Evolutionary conservation across 768 basidiomycete genomes (phyloP), one percentile per base, ranked within the genome.

Genomic region (Krasilnikovozyma curviuscula): DNA sequence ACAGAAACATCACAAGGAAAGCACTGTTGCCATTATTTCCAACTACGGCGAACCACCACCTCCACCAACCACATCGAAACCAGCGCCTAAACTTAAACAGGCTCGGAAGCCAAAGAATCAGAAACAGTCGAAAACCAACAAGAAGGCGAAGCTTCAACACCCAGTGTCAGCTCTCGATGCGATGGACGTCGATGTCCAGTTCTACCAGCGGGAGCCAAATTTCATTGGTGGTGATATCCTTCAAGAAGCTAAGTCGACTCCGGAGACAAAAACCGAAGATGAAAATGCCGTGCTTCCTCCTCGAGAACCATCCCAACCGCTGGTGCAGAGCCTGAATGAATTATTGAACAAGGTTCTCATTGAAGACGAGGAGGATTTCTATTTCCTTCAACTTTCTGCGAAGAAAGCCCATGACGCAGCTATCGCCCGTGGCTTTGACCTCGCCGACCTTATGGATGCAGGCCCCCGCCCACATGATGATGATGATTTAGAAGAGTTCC

Each of bases 321-420:
- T n/a, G 19, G 24, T 12, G 7, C 14, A 23, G 8, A 7, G 4
- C 18, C 21, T 38, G n/a, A 16, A 18, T 7, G 37, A 27, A 29
- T 29, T 24, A 10, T 21, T 34, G 13, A 13, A 9, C 21, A 46
- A 46, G 23, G 16, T 10, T 5, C 10, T 83, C 12, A 80, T 80
- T 54, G 72, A 77, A 31, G 88, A 91, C 60, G 86, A 89, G 55
- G 88, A 93, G 62, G 88, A 93, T 60, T 61, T 82, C 14, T 91
- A 80, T 65, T 86, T 78, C 54, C 56, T 68, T 32, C 57, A 61
- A 27, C 59, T 62, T 47, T 64, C 61, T 19, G 46, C 66, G 42
- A 56, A 61, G 25, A 56, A 56, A 33, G 54, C 57, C n/a, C 51
- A 34, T n/a, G 44, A 46, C n/a, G 44, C 16, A 24, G 33, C 1